Evolutionary conservation across 2,329 filamentous ascomycete species (phyloP).

Genomic region (Sclerotinia nivalis): DNA sequence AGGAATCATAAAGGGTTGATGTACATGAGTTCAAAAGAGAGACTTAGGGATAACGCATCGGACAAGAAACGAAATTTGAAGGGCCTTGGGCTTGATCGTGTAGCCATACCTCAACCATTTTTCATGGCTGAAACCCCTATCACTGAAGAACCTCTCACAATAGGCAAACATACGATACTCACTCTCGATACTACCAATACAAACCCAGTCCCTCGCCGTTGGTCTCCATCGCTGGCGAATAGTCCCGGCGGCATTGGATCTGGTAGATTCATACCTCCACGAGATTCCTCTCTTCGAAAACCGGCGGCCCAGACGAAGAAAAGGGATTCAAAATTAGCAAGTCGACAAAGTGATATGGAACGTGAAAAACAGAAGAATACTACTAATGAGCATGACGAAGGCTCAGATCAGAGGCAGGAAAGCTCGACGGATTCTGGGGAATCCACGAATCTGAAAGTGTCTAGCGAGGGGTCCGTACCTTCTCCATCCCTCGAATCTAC

Average conservation of each 20-base stretch:
- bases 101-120: slow-evolving; percentile 36
- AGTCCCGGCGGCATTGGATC: slow-evolving; percentile 40
- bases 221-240: slow-evolving; percentile 18
- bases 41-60: slow-evolving; percentile 60
- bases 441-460: slow-evolving; percentile 38
- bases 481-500: slow-evolving; percentile 36
- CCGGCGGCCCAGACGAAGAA: slow-evolving; percentile 53
- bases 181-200: slow-evolving; percentile 12
- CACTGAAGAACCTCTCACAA: slow-evolving; percentile 51
- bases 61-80: slow-evolving; percentile 57
- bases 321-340: slow-evolving; percentile 54
- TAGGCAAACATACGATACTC: slow-evolving; percentile 5
- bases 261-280: slow-evolving; percentile 58
- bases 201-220: background rate
- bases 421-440: slow-evolving; percentile 36
- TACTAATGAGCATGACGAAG: slow-evolving; percentile 30
- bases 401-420: slow-evolving; percentile 28
- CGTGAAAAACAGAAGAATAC: slow-evolving; percentile 40
- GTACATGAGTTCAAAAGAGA: slow-evolving; percentile 74
- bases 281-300: slow-evolving; percentile 68
- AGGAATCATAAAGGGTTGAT: slow-evolving; percentile 60
- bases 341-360: slow-evolving; percentile 46
- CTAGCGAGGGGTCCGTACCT: slow-evolving; percentile 39
- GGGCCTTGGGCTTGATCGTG: slow-evolving; percentile 39
- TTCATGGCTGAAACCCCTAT: slow-evolving; percentile 43